Evolutionary conservation across 1,139 yeast genomes (phyloP).

Genomic region (Scheffersomyces insectosa): DNA sequence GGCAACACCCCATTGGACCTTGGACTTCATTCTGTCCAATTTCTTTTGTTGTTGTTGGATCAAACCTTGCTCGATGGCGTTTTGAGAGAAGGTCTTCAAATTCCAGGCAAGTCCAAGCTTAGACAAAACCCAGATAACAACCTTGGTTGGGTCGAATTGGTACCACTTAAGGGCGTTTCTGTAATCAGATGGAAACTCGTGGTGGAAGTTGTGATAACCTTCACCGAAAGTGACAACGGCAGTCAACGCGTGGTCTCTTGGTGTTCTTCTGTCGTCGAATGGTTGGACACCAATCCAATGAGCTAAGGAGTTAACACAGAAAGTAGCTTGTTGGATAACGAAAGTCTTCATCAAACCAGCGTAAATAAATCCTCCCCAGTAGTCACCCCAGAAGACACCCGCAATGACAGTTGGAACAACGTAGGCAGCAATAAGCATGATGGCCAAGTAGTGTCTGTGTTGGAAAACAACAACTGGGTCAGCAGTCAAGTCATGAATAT

Average conservation of each 20-base stretch:
- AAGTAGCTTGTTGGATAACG: constrained; percentile 94
- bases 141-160: constrained; percentile 97
- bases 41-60: constrained; percentile 91
- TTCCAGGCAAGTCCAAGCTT: constrained; percentile 86
- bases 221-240: constrained; percentile 97
- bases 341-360: constrained; percentile 86
- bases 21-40: constrained; percentile 74
- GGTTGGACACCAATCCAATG: constrained; percentile 99
- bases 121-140: constrained; percentile 68
- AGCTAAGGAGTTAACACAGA: constrained; percentile 97
- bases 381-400: constrained; percentile 85
- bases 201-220: constrained; percentile 99
- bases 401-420: constrained; percentile 75
- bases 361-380: constrained; percentile 87
- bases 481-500: constrained; percentile 84
- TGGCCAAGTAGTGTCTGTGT: constrained; percentile 81
- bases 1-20: constrained; percentile 91
- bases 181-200: constrained; percentile 98
- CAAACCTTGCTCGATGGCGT: constrained; percentile 94
- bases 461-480: constrained; percentile 92
- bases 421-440: constrained; percentile 69
- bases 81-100: constrained; percentile 89
- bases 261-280: constrained; percentile 95
- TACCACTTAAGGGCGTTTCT: constrained; percentile 98
- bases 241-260: constrained; percentile 92